These are phyloP conservation scores for Leccinum discolor DNA, from an alignment of 1,284 basidiomycete genomes.

Conservation along the genomic window DNA sequence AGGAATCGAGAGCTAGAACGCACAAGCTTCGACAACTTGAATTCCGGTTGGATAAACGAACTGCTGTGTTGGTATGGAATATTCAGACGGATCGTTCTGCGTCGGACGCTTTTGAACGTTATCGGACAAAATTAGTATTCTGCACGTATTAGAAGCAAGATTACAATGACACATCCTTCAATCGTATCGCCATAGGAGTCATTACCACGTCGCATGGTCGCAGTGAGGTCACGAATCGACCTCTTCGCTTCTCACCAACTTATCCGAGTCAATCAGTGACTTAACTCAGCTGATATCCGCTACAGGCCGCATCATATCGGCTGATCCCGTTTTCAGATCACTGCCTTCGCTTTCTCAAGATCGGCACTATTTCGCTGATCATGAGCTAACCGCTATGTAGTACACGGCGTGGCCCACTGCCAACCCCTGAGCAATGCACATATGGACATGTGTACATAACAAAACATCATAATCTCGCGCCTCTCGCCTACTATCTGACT, in stretches of 20 bases:
- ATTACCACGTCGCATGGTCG: slow-evolving; percentile 12
- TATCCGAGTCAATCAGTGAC: not conserved
- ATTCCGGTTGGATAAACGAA: no score
- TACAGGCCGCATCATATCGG: slow-evolving; percentile 15
- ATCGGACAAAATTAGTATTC: no score
- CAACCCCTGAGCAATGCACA: not conserved
- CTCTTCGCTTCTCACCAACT: slow-evolving; percentile 5
- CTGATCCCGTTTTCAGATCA: slow-evolving; percentile 18
- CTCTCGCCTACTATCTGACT: slow-evolving; percentile 4
- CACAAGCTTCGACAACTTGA: no score
- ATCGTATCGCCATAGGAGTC: not conserved
- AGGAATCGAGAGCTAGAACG: no score
- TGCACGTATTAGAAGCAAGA: no score
- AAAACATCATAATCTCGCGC: slow-evolving; percentile 23
- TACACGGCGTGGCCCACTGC: slow-evolving; percentile 1
- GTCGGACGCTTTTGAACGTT: no score
- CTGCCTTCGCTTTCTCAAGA: slow-evolving; percentile 10
- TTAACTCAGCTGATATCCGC: slow-evolving; percentile 20
- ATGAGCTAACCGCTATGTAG: slow-evolving; percentile 6
- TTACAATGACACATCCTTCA: no score
- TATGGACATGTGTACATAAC: not conserved
- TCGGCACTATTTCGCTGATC: slow-evolving; percentile 12
- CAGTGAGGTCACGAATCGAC: slow-evolving; percentile 14
- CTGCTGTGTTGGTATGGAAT: no score
- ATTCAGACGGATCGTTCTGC: no score